Base-by-base conservation (phyloP, 2,329 filamentous ascomycete species). In the Leptographium lundbergii region DNA sequence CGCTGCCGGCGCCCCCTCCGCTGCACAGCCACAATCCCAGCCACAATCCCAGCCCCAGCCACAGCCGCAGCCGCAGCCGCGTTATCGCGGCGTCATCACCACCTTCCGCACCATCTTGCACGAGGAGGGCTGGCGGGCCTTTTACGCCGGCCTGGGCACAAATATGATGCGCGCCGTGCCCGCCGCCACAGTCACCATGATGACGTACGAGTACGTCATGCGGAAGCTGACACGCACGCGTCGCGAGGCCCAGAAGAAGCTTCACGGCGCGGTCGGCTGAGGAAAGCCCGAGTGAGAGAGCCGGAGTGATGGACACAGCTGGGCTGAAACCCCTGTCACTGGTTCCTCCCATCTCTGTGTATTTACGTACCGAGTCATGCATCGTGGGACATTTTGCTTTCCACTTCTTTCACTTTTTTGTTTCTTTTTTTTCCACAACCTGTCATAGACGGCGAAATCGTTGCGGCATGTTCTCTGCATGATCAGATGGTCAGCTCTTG, bases 101-200 rank as follows among this genome's bases (percentile, higher is more conserved):
- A 96, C 92, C 0, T 92, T 87, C 71, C 83, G 85, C 62, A 91
- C 86, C 3, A 97, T 99, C 62, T 75, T 96, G 45, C 77, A 76
- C 39, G 94, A 99, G 71, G 94, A 99, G 72, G 94, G 94, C 7
- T 96, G 92, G 91, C 81, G 88, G 62, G 92, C 92, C 4, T 97
- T 99, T 67, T 99, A 99, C 70, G 92, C 91, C 27, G 94, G 94
- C 42, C 90, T 99, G 78, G 94, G 94, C 45, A 96, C 92, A 55
- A 99, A 99, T 73, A 89, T 99, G 84, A 90, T 97, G 78, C 83
- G 94, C 59, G 94, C 94, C 9, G 87, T 99, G 14, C 94, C 94
- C 36, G 91, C 94, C 25, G 92, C 94, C 24, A 95, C 95, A 67
- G 96, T 95, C 29, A 99, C 94, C 3, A 95, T 99, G 87, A 79